Base-by-base conservation (phyloP, 2,329 filamentous ascomycete species). In the Talaromyces rugulosus region DNA sequence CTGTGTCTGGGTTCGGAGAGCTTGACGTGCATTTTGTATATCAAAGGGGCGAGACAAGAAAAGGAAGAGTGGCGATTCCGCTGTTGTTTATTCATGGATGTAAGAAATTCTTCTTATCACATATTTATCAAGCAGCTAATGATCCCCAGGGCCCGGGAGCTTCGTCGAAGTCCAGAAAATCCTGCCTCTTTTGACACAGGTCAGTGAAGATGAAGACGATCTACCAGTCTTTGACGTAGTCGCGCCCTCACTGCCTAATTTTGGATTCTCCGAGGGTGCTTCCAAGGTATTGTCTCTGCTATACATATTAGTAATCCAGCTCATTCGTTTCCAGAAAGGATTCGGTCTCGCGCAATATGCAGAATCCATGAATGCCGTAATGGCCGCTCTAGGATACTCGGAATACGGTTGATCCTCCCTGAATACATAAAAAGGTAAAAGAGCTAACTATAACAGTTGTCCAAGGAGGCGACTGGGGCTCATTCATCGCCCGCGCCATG, bases 381-480 rank as follows among this genome's bases (percentile, higher is more conserved):
- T 92, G 89, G 74, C 83, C 6, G 80, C 82, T 12, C 80, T 92
- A 2, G 88, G 88, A 0, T 92, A 89, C 69, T 66, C 80, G 2
- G 77, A 85, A 74, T 90, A 88, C 63, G 81, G 77, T 75, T 66
- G 47, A 67, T 64, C 58, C 56, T 16, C 14, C 11, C 27, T 34
- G 9, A 18, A 12, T 18, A 18, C 14, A 31, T 1, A 23, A 36
- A 18, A 52, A 18, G 23, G 14, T 1, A 23, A 18, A 27, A 5
- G 23, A 27, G 27, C 28, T 23, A 56, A 55, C 51, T 5, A 8
- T 44, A 7, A 3, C 14, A 69, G 71, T 77, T 1, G 77, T 79
- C 6, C 84, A 90, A 74, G 87, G 87, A 65, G 89, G 89, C 31
- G 89, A 91, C 69, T 91, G 87, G 88, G 89, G 89, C 18, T 71